These are phyloP conservation scores for Mortierella sp. DNA, from an alignment of 371 early-diverging fungal genomes.

Conservation along the genomic window DNA sequence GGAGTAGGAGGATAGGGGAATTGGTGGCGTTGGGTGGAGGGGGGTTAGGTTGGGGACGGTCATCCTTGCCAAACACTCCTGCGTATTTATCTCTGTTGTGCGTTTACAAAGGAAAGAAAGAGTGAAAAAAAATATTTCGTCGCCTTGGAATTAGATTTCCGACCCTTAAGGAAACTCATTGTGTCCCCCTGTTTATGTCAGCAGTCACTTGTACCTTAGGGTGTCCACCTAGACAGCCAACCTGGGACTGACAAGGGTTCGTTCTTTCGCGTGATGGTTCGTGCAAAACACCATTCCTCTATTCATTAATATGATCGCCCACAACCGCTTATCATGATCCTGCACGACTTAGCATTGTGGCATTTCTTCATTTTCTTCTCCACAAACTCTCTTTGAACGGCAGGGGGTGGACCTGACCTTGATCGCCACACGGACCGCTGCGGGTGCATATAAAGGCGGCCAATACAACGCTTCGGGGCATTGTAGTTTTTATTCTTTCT, in stretches of 20 bases:
- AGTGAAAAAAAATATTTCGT: conserved; percentile 7
- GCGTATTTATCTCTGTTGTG: not conserved
- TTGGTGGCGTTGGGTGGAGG: conserved; percentile 13
- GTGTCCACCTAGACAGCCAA: too few species aligned
- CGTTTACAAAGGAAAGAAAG: not conserved
- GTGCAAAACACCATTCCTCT: too few species aligned
- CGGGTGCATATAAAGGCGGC: not conserved
- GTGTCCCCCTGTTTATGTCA: not conserved
- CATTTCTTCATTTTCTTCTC: too few species aligned
- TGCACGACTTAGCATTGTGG: too few species aligned
- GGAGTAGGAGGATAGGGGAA: conserved; percentile 16
- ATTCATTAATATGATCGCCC: too few species aligned
- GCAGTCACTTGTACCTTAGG: not conserved
- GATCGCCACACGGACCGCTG: not conserved
- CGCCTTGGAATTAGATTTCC: not conserved
- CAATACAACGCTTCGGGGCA: not conserved
- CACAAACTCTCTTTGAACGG: not conserved
- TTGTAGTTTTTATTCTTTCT: not conserved
- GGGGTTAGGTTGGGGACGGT: not conserved
- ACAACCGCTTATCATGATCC: too few species aligned
- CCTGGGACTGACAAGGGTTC: too few species aligned
- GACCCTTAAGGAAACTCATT: not conserved
- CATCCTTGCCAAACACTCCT: not conserved
- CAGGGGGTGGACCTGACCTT: not conserved
- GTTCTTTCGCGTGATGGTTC: too few species aligned